phyloP scores from a whole-genome alignment of 2,329 filamentous ascomycete species.

The Colletotrichum aenigma region DNA sequence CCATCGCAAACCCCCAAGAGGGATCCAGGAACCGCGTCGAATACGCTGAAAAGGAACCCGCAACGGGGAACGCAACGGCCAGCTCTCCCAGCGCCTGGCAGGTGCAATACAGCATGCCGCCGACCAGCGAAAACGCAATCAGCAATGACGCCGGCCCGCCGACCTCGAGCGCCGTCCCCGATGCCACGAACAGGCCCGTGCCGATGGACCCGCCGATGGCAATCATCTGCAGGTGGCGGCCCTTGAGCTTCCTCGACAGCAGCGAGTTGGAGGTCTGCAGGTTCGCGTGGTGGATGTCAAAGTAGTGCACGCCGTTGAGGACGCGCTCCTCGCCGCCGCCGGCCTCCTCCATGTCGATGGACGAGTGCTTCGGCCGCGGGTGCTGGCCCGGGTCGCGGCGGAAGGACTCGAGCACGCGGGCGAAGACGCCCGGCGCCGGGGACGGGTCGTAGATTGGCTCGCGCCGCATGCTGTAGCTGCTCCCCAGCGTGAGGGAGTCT shows the following conservation, averaged over 20 bases:
- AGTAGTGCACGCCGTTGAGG: conserved; percentile 52
- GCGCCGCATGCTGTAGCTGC: conserved; percentile 57
- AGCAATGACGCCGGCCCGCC: conserved; percentile 82
- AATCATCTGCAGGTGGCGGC: conserved; percentile 94
- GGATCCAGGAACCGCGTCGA: conserved; percentile 92
- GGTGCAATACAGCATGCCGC: conserved; percentile 88
- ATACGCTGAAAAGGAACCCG: conserved; percentile 90
- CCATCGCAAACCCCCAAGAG: conserved; percentile 94
- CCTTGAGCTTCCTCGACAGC: conserved; percentile 78
- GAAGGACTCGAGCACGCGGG: conserved; percentile 64
- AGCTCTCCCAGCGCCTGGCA: conserved; percentile 92
- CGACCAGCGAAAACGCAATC: conserved; percentile 79
- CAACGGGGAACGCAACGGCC: conserved; percentile 87
- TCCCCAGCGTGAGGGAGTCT: conserved; percentile 56
- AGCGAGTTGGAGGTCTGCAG: conserved; percentile 78
- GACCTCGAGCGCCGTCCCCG: conserved; percentile 69
- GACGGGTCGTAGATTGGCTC: conserved; percentile 50
- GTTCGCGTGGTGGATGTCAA: conserved; percentile 62
- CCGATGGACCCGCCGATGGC: conserved; percentile 93
- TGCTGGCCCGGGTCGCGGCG: conserved; percentile 60
- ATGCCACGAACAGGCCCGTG: conserved; percentile 88
- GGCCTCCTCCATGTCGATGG: conserved; percentile 29
- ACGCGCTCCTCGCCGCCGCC: conserved; percentile 26
- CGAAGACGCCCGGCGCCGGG: conserved; percentile 35
- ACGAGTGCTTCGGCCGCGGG: conserved; percentile 50